Base-by-base conservation (phyloP, 805 yeast species). In the Ogataea nonfermentans region DNA sequence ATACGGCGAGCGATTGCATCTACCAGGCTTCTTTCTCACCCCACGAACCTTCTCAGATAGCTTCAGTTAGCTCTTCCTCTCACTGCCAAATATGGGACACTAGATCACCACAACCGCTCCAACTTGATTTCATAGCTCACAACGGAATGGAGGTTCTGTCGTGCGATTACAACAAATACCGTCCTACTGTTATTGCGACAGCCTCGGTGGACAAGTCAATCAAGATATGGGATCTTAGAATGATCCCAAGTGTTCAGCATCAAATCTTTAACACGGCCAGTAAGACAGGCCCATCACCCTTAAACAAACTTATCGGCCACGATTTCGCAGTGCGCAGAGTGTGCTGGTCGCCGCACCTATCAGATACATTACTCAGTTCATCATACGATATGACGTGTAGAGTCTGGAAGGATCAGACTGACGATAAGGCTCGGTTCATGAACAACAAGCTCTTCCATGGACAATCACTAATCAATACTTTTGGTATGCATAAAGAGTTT, bases 361-460 rank as follows among this genome's bases (percentile, higher is more conserved):
- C 85, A 4, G 81, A 79, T 41, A 77, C 78, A 44, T 61, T 93
- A 27, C 58, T 90, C 43, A 78, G 87, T 35, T 77, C 88, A 6
- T 83, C 95, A 7, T 91, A 90, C 60, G 99, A 91, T 59, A 91
- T 91, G 96, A 84, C 95, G 0, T 82, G 86, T 28, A 68, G 89
- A 42, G 79, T 91, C 1, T 91, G 98, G 97, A 65, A 70, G 31
- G 96, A 87, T 61, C 68, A 70, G 32, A 76, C 85, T 5, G 81
- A 76, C 45, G 76, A 75, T 36, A 71, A 73, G 29, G 79, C 80
- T 3, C 61, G 73, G 34, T 74, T 69, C 37, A 63, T 73, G 27
- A 75, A 76, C 42, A 75, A 76, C 42, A 74, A 73, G 47, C 47
- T 71, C 28, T 69, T 63, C 37, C 70, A 68, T 31, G 70, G 73